These are phyloP conservation scores for Calonectria montana DNA, from an alignment of 2,329 filamentous ascomycete genomes.

Conservation along the genomic window DNA sequence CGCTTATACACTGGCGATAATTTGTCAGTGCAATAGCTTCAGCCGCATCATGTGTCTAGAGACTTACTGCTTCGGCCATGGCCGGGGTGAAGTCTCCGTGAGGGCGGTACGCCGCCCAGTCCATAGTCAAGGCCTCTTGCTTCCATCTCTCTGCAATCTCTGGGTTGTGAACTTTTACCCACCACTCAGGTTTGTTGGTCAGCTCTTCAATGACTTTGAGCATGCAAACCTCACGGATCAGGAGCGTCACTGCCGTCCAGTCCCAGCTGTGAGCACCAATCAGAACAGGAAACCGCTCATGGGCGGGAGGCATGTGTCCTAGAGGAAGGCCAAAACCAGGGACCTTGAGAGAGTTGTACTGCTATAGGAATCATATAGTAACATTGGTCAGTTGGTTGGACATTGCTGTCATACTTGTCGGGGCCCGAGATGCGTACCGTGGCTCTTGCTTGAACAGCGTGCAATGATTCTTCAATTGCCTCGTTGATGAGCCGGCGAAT, in stretches of 20 bases:
- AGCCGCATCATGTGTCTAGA: background rate
- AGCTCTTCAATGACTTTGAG: slow-evolving; percentile 42
- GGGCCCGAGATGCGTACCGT: background rate
- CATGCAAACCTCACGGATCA: slow-evolving; percentile 44
- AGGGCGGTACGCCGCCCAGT: slow-evolving; percentile 33
- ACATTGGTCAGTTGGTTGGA: background rate
- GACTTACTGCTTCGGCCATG: slow-evolving; percentile 37
- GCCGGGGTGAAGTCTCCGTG: slow-evolving; percentile 39
- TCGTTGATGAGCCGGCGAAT: background rate
- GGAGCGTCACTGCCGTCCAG: slow-evolving; percentile 37
- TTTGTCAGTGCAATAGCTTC: background rate
- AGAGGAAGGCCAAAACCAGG: background rate
- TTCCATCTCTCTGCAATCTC: slow-evolving; percentile 41
- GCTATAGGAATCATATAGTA: background rate
- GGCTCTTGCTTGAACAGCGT: background rate
- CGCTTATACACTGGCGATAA: slow-evolving; percentile 39
- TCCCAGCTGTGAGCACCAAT: background rate
- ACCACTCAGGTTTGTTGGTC: slow-evolving; percentile 46
- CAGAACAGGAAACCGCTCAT: background rate
- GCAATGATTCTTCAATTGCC: background rate
- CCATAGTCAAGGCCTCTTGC: slow-evolving; percentile 37
- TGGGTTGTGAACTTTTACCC: slow-evolving; percentile 39
- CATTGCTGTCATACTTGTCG: too few relatives aligned
- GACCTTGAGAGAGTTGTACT: background rate
- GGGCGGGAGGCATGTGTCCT: background rate